phyloP scores from a whole-genome alignment of 768 basidiomycete species.

The Rhodotorula diobovata region DNA sequence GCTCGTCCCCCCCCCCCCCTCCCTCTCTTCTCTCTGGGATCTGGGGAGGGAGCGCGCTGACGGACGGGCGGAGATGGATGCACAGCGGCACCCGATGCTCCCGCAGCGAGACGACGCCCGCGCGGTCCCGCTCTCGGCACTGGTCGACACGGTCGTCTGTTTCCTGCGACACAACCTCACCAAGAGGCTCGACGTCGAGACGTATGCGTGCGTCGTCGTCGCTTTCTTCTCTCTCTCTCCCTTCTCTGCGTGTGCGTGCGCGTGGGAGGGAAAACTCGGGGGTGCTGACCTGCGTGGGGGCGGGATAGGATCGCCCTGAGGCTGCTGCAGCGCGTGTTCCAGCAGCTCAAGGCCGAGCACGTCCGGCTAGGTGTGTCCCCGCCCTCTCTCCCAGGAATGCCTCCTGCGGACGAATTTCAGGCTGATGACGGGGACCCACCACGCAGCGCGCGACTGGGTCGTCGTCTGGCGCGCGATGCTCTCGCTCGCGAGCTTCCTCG shows the following conservation, averaged over 20 bases:
- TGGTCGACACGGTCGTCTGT: conserved; percentile 32
- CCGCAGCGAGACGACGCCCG: background rate
- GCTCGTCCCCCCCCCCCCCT: background rate
- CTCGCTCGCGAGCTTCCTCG: conserved; percentile 29
- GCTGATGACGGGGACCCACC: too few relatives aligned
- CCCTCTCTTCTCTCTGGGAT: too few relatives aligned
- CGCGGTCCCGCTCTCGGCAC: conserved; percentile 7
- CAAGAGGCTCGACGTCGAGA: conserved; percentile 33
- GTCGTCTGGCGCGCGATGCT: conserved; percentile 33
- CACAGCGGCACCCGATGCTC: conserved; percentile 22
- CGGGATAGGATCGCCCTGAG: conserved; percentile 13
- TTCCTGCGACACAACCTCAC: conserved; percentile 33
- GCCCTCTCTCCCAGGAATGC: background rate
- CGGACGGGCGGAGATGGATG: too few relatives aligned
- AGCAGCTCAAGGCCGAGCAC: conserved; percentile 35
- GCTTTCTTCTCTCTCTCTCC: too few relatives aligned
- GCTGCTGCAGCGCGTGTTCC: conserved; percentile 30
- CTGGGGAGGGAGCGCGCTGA: too few relatives aligned
- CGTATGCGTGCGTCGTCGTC: conserved; percentile 21
- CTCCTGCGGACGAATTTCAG: too few relatives aligned
- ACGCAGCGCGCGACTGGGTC: conserved; percentile 33
- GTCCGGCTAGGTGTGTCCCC: conserved; percentile 14
- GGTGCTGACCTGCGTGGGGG: background rate
- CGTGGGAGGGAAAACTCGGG: too few relatives aligned
- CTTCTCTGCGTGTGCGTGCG: too few relatives aligned